Evolutionary conservation across 345 rosid species (phyloP).

Genomic region (Salix suchowensis): DNA sequence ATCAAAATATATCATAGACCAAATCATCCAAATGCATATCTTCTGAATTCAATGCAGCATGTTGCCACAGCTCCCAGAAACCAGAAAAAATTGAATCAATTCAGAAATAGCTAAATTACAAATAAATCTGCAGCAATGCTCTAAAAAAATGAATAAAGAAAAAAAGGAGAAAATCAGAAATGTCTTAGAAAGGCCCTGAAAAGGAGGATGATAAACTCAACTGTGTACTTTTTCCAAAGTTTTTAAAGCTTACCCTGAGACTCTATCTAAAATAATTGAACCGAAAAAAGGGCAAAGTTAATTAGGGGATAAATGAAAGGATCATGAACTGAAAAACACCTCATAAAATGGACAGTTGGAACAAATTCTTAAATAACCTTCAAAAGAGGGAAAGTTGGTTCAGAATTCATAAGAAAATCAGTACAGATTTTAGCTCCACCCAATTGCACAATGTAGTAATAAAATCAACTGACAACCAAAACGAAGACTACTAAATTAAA

Average conservation of each 20-base stretch:
- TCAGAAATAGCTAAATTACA: neutral
- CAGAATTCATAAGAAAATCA: neutral
- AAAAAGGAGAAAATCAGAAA: neutral
- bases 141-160: neutral
- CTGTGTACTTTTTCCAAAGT: neutral
- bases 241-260: no score
- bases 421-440: neutral
- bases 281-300: neutral
- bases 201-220: neutral
- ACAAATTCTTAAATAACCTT: neutral
- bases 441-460: neutral
- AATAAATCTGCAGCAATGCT: neutral
- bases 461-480: neutral
- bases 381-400: neutral
- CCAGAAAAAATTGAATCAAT: slow-evolving; percentile 12
- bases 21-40: slow-evolving; percentile 16
- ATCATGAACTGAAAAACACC: neutral
- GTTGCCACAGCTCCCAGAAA: neutral
- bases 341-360: neutral
- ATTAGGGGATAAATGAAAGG: neutral
- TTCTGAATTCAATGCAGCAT: slow-evolving; percentile 11
- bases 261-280: neutral
- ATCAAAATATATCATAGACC: slow-evolving; percentile 4
- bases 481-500: neutral
- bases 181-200: neutral